Conservation (phyloP, 208 protist genomes). For the Acanthamoeba quina region DNA sequence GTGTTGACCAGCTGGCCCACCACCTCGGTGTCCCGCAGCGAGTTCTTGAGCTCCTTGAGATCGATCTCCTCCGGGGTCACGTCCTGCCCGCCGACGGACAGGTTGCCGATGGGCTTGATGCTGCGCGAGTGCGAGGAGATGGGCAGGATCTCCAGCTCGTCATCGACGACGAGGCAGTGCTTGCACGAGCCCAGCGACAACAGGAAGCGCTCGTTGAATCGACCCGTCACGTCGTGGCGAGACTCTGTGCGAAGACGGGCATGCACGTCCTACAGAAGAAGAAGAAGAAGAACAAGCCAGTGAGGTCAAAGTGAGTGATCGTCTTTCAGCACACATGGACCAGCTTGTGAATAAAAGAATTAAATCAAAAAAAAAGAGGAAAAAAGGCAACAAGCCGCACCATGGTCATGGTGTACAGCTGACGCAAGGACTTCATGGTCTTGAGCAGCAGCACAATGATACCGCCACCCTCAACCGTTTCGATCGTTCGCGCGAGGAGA, state of each 20-base stretch:
- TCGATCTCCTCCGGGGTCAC: constrained; percentile 77
- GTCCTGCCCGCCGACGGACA: constrained; percentile 71
- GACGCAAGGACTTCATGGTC: constrained; percentile 96
- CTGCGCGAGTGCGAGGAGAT: constrained; percentile 91
- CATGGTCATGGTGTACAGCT: constrained; percentile 99
- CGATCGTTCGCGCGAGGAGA: constrained; percentile 98
- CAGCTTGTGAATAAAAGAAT: constrained; percentile 24
- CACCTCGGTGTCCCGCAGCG: constrained; percentile 86
- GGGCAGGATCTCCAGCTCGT: constrained; percentile 99
- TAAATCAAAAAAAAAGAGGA: constrained; percentile 5
- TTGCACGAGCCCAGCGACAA: constrained; percentile 97
- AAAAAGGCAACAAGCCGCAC: not conserved
- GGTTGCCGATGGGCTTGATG: constrained; percentile 81
- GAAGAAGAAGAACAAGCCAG: not conserved
- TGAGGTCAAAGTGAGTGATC: not conserved
- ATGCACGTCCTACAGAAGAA: constrained; percentile 94
- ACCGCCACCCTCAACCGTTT: constrained; percentile 99
- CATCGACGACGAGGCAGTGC: constrained; percentile 96
- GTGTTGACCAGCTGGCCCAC: constrained; percentile 95
- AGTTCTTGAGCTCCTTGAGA: constrained; percentile 87
- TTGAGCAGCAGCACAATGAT: constrained; percentile 98
- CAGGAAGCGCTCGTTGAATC: constrained; percentile 99
- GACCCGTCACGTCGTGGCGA: constrained; percentile 94
- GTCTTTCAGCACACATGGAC: no score
- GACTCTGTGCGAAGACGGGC: constrained; percentile 90